phyloP scores from a whole-genome alignment of 805 yeast species.

The Hanseniaspora hatyaiensis region DNA sequence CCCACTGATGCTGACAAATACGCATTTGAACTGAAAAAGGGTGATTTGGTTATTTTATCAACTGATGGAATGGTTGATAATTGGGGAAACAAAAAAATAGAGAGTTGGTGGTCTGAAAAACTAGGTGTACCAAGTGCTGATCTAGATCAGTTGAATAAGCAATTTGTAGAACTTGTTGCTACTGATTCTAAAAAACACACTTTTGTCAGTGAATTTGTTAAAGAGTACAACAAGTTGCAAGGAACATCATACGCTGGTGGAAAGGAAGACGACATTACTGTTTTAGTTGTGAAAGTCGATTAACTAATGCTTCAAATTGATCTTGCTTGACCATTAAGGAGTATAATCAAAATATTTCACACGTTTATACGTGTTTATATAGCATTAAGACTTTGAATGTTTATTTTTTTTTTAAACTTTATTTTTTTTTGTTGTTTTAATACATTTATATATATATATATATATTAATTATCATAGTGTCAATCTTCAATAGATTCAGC shows the following conservation, averaged over 20 bases:
- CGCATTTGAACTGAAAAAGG: conserved; percentile 49
- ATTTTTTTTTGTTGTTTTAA: background rate
- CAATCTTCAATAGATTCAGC: too few species aligned
- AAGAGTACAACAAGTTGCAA: conserved; percentile 53
- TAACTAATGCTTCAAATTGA: conserved; percentile 13
- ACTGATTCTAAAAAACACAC: conserved; percentile 58
- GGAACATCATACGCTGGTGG: conserved; percentile 76
- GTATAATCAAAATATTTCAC: background rate
- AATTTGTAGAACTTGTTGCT: conserved; percentile 56
- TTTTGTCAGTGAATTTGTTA: conserved; percentile 78
- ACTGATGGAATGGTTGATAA: conserved; percentile 94
- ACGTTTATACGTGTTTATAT: too few species aligned
- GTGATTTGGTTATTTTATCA: conserved; percentile 73
- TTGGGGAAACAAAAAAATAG: conserved; percentile 60
- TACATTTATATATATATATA: background rate
- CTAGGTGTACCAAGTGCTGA: conserved; percentile 23
- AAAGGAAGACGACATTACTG: conserved; percentile 88
- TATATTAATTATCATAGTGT: too few species aligned
- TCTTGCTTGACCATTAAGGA: background rate
- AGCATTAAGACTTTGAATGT: too few species aligned
- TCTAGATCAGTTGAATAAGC: conserved; percentile 38
- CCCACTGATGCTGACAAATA: conserved; percentile 62
- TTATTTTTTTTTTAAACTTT: background rate
- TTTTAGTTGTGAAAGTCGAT: conserved; percentile 59
- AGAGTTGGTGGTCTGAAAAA: conserved; percentile 49